Evolutionary conservation across 768 basidiomycete genomes (phyloP).

Genomic region (Auricularia sp.): DNA sequence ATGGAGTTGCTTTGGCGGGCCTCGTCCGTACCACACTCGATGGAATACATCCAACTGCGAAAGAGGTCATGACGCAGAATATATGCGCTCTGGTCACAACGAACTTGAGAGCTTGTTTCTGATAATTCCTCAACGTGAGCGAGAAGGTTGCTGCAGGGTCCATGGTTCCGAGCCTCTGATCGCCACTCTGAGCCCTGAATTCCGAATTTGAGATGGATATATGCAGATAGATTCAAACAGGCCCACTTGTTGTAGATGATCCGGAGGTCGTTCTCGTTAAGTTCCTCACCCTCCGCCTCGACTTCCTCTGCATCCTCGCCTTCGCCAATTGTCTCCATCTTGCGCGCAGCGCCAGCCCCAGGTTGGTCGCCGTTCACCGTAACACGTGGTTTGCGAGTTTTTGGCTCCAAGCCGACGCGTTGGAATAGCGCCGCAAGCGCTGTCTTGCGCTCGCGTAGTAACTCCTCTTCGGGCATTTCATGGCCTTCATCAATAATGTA

Average conservation of each 20-base stretch:
- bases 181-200: constrained; percentile 72
- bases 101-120: constrained; percentile 82
- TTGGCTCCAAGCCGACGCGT: constrained; percentile 57
- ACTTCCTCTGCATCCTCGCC: constrained; percentile 79
- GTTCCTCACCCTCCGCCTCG: constrained; percentile 58
- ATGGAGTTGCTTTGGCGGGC: constrained; percentile 63
- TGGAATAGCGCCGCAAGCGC: constrained; percentile 68
- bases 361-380: constrained; percentile 22
- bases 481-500: constrained; percentile 62
- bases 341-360: constrained; percentile 21
- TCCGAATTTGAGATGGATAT: constrained; percentile 5
- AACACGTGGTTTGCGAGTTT: constrained; percentile 29
- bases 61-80: neutral
- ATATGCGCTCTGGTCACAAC: neutral
- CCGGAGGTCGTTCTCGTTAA: constrained; percentile 71
- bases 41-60: constrained; percentile 79
- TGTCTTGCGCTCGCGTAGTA: constrained; percentile 69
- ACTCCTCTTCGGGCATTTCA: constrained; percentile 70
- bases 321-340: constrained; percentile 65
- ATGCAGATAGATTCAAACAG: neutral
- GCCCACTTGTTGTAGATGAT: constrained; percentile 74
- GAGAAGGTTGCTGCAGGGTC: constrained; percentile 70
- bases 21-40: constrained; percentile 66
- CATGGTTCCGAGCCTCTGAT: constrained; percentile 67
- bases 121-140: constrained; percentile 71